Base-by-base conservation (phyloP, 1,139 yeast species). In the Pichia inconspicua region DNA sequence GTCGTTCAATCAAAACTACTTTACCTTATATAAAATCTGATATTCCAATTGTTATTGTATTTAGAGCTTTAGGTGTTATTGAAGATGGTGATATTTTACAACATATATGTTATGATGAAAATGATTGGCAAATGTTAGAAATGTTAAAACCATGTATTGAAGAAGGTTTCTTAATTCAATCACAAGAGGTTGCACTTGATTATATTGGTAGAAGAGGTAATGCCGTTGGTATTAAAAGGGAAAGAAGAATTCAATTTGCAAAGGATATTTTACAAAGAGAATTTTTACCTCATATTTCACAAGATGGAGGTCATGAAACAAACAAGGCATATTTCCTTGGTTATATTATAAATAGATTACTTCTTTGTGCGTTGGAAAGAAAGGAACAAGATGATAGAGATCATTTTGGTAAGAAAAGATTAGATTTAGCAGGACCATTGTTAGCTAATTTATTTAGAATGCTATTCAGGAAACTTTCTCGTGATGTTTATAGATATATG, bases 121-220 rank as follows among this genome's bases (percentile, higher is more conserved):
- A 84, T 58, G 99, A 92, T 72, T 90, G 97, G 96, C 98, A 92
- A 70, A 94, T 94, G 98, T 78, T 92, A 69, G 99, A 94, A 71
- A 88, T 92, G 95, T 77, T 94, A 64, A 94, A 92, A 66, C 98
- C 99, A 5, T 92, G 98, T 78, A 95, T 94, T 54, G 99, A 94
- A 68, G 98, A 94, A 72, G 98, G 97, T 50, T 94, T 92, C 67
- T 95, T 92, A 45, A 90, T 94, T 54, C 98, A 94, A 71, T 97
- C 94, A 66, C 83, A 96, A 64, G 98, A 92, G 71, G 96, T 94
- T 47, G 98, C 98, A 1, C 78, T 92, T 57, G 98, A 92, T 74
- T 92, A 84, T 67, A 92, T 92, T 63, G 99, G 98, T 58, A 86
- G 97, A 73, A 89, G 99, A 82, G 98, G 98, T 70, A 80, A 82